Evolutionary conservation across 371 early-diverging fungal species (phyloP).

Genomic region (Saksenaea oblongispora): DNA sequence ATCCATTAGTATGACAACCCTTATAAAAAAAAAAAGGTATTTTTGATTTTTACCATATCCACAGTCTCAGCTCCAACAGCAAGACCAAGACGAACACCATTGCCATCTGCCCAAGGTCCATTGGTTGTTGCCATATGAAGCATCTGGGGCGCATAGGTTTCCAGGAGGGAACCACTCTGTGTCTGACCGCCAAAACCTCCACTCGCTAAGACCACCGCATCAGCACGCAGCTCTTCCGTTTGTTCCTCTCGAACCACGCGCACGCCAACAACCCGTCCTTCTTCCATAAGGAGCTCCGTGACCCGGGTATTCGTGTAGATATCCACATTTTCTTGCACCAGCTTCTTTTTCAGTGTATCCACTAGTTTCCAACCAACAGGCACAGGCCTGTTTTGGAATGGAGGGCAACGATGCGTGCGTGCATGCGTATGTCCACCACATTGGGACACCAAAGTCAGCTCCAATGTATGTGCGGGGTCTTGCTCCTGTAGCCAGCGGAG

Average conservation of each 20-base stretch:
- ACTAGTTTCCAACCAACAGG: conserved; percentile 75
- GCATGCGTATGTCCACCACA: conserved; percentile 71
- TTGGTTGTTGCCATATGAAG: conserved; percentile 77
- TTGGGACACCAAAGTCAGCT: conserved; percentile 71
- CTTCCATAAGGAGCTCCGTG: background rate
- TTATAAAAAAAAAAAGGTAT: too few species aligned
- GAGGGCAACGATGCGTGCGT: conserved; percentile 75
- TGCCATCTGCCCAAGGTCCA: conserved; percentile 83
- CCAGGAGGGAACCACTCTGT: conserved; percentile 27
- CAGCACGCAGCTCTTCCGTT: conserved; percentile 27
- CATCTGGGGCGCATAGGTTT: conserved; percentile 64
- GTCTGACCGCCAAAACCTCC: conserved; percentile 41
- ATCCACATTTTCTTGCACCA: conserved; percentile 33
- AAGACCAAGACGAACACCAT: conserved; percentile 72
- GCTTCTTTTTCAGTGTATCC: conserved; percentile 37
- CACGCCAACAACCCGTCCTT: conserved; percentile 22
- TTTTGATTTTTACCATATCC: conserved; percentile 63
- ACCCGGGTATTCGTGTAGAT: conserved; percentile 52
- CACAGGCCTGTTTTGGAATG: conserved; percentile 37
- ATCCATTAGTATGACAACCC: background rate
- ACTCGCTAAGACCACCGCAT: conserved; percentile 34
- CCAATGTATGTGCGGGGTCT: conserved; percentile 21
- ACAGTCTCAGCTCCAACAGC: conserved; percentile 65
- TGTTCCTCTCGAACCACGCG: background rate
- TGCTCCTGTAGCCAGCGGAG: conserved; percentile 69